phyloP scores from a whole-genome alignment of 1,139 yeast species.

The Pneumocystis oryctolagi region DNA sequence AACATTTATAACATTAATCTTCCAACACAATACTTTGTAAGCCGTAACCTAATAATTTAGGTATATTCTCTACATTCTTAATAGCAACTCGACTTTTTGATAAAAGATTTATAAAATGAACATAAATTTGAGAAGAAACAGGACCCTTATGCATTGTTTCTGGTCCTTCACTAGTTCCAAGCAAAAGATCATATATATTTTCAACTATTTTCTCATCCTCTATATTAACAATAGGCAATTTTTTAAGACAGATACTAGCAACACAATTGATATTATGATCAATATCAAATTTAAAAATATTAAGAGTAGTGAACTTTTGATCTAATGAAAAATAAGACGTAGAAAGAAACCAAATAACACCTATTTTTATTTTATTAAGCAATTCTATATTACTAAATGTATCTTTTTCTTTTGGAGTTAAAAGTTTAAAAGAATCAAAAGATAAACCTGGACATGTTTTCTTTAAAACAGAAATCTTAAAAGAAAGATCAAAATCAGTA shows the following conservation, averaged over 20 bases:
- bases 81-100: constrained; percentile 41
- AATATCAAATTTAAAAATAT: background rate
- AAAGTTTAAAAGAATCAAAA: background rate
- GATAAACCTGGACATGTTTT: background rate
- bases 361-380: background rate
- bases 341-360: background rate
- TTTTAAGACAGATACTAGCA: background rate
- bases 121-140: constrained; percentile 42
- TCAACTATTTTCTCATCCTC: background rate
- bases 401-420: background rate
- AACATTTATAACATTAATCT: background rate
- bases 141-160: constrained; percentile 29
- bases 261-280: background rate
- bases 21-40: constrained; percentile 25
- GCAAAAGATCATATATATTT: background rate
- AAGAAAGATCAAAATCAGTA: background rate
- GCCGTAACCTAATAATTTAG: constrained; percentile 35
- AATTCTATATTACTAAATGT: background rate
- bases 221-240: background rate
- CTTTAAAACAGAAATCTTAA: background rate
- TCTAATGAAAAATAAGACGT: background rate
- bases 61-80: constrained; percentile 22
- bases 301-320: background rate
- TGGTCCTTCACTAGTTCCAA: background rate
- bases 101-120: constrained; percentile 40